Conservation (phyloP, 345 rosid species). For the Eucalyptus pumila region DNA sequence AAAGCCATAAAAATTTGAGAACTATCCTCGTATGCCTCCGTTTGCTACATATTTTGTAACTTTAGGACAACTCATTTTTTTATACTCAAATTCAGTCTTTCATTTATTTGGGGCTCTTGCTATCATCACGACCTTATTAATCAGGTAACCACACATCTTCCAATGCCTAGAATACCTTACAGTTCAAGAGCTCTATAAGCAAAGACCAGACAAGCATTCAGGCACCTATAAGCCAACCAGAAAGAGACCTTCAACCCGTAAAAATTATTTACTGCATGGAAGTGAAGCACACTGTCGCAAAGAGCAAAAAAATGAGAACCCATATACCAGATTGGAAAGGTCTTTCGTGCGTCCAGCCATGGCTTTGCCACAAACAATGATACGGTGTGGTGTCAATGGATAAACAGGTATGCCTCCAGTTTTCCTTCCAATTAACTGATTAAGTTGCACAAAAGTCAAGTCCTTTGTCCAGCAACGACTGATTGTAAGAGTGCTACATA, state of each 20-base stretch:
- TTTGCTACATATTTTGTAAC: background rate
- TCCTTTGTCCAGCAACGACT: too few relatives aligned
- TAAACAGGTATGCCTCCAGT: too few relatives aligned
- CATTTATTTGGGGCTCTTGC: background rate
- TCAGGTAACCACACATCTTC: background rate
- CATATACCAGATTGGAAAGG: slow-evolving; percentile 68
- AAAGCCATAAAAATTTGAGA: background rate
- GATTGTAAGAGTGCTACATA: too few relatives aligned
- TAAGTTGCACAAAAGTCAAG: too few relatives aligned
- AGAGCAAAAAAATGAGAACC: background rate
- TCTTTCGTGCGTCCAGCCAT: slow-evolving; percentile 90
- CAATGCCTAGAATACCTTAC: background rate
- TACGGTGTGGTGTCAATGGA: too few relatives aligned
- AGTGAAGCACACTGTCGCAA: background rate
- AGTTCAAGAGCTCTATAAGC: background rate
- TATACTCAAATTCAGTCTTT: background rate
- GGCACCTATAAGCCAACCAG: background rate
- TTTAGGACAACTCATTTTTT: background rate
- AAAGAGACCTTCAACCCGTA: background rate
- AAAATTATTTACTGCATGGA: background rate
- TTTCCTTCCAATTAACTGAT: too few relatives aligned
- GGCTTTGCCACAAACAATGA: slow-evolving; percentile 44
- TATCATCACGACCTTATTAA: background rate
- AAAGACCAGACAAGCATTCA: background rate
- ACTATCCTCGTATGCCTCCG: background rate